Evolutionary conservation across 1,284 basidiomycete genomes (phyloP), one percentile per base, ranked within the genome.

Genomic region (Apiotrichum sp.): DNA sequence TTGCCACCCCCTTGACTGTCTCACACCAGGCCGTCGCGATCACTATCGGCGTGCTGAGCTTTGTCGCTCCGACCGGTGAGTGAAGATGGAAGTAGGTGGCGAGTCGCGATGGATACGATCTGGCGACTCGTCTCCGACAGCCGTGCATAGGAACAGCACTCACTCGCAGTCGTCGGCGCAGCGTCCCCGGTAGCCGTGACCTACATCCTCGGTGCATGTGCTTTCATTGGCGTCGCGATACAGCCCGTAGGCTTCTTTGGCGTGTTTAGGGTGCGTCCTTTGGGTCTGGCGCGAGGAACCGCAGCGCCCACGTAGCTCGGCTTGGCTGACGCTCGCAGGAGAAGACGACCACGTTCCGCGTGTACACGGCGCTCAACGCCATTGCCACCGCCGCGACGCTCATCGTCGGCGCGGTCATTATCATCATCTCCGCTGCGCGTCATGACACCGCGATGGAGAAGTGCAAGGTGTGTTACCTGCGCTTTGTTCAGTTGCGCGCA

Each of bases 201-300:
- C n/a, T 83, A 79, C 78, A 78, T 95, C 53, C 80, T 95, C 52
- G 89, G 83, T 3, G 80, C 84, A 11, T 72, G 89, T 33, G 88
- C 86, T 65, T 88, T 90, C 72, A 78, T 85, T 49, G 85, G 81
- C 29, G 85, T 85, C 55, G 84, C 77, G 4, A 61, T 87, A 11
- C 93, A 95, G 72, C 62, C 88, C 0, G 69, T 93, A 10, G 93
- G 92, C 1, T 86, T 92, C 72, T 73, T 91, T 50, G 89, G 86
- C 55, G 90, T 93, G 41, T 81, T 83, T 54, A 80, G 81, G 78
- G 89, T 87, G 65, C n/a, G 42, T 45, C 31, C 33, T 22, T 22
- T 22, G 22, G 22, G 22, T 22, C 22, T 22, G 22, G 22, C 22
- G 22, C 22, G 22, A 22, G 22, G 22, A 22, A 22, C 22, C 22